These are phyloP conservation scores for Lentinula sp. DNA, from an alignment of 768 basidiomycete genomes.

Conservation along the genomic window DNA sequence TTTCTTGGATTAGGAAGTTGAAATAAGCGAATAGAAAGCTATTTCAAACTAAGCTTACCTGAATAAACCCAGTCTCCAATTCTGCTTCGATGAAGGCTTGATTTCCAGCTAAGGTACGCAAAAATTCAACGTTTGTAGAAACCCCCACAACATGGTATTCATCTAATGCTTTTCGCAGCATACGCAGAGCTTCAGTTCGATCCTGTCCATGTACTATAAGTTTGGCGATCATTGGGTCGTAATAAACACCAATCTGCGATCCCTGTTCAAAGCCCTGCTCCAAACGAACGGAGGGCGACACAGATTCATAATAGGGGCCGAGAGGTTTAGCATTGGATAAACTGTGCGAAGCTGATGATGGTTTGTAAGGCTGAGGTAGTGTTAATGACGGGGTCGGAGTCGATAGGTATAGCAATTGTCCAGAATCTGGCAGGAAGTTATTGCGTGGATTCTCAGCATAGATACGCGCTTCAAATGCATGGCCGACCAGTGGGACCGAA, in stretches of 20 bases:
- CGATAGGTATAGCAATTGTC: constrained; percentile 71
- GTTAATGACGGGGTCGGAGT: constrained; percentile 69
- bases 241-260: constrained; percentile 79
- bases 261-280: constrained; percentile 86
- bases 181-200: constrained; percentile 75
- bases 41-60: constrained; percentile 37
- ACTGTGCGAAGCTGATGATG: constrained; percentile 14
- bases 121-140: constrained; percentile 87
- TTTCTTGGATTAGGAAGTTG: constrained; percentile 44
- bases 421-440: constrained; percentile 90
- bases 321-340: constrained; percentile 16
- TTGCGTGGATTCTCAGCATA: constrained; percentile 95
- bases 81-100: constrained; percentile 69
- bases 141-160: constrained; percentile 91
- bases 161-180: constrained; percentile 74
- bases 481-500: constrained; percentile 80
- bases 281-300: constrained; percentile 68
- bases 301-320: constrained; percentile 24
- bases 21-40: background rate
- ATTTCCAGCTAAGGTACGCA: constrained; percentile 73
- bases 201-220: constrained; percentile 85
- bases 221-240: constrained; percentile 91
- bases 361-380: constrained; percentile 48
- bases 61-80: constrained; percentile 91
- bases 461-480: constrained; percentile 92